phyloP scores from a whole-genome alignment of 352 stramenopile genomes.

The Pythium rhizo-oryzae region DNA sequence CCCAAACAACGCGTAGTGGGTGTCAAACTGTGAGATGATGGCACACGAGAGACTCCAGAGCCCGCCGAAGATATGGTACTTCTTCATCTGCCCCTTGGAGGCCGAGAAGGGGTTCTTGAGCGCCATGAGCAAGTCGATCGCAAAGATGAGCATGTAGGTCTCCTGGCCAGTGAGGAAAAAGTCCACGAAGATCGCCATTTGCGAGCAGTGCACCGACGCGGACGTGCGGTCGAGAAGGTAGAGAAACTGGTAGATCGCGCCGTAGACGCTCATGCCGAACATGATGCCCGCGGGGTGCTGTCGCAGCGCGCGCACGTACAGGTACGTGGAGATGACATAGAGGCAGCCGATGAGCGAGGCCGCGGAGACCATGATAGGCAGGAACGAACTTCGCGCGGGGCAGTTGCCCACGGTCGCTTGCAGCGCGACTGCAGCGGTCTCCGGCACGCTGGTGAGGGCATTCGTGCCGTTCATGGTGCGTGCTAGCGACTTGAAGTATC shows the following conservation, averaged over 20 bases:
- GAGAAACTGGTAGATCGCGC: slow-evolving; percentile 81
- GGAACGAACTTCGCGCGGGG: slow-evolving; percentile 43
- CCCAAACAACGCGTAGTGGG: slow-evolving; percentile 72
- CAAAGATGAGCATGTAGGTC: slow-evolving; percentile 90
- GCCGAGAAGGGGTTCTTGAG: slow-evolving; percentile 88
- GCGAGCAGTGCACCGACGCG: slow-evolving; percentile 47
- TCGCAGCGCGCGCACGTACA: slow-evolving; percentile 62
- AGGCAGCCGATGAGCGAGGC: slow-evolving; percentile 73
- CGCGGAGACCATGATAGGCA: slow-evolving; percentile 66
- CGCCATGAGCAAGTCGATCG: slow-evolving; percentile 80
- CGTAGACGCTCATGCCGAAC: slow-evolving; percentile 86
- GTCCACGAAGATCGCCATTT: slow-evolving; percentile 74
- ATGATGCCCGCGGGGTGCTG: slow-evolving; percentile 87
- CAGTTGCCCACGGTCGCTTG: slow-evolving; percentile 31
- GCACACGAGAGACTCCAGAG: slow-evolving; percentile 75
- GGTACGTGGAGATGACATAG: slow-evolving; percentile 79
- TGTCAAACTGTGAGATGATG: slow-evolving; percentile 77
- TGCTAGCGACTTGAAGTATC: background rate
- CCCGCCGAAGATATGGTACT: slow-evolving; percentile 74
- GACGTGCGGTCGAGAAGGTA: slow-evolving; percentile 63
- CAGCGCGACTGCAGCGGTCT: background rate
- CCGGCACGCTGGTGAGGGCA: slow-evolving; percentile 9
- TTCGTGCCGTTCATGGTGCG: background rate
- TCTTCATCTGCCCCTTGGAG: slow-evolving; percentile 79
- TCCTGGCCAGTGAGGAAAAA: slow-evolving; percentile 85